phyloP scores from a whole-genome alignment of 2,329 filamentous ascomycete species.

The Uncinocarpus reesii region DNA sequence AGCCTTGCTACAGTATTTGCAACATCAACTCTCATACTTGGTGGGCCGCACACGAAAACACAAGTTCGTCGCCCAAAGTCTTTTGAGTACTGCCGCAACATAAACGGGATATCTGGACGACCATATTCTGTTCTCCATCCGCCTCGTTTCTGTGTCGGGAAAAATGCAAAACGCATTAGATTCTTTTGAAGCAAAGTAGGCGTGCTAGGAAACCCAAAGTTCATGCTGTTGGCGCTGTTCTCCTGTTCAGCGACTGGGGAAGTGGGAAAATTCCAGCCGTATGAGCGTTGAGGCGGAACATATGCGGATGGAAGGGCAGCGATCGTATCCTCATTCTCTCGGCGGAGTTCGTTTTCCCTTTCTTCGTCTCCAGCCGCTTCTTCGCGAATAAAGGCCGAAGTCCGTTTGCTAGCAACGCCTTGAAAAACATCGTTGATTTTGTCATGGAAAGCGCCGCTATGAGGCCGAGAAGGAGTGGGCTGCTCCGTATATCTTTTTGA shows the following conservation, averaged over 20 bases:
- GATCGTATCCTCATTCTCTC: constrained; percentile 74
- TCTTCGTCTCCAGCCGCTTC: constrained; percentile 63
- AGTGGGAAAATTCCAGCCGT: constrained; percentile 14
- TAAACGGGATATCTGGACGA: constrained; percentile 74
- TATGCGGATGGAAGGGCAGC: constrained; percentile 60
- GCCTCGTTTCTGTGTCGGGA: constrained; percentile 47
- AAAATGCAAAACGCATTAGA: constrained; percentile 81
- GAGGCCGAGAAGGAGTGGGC: constrained; percentile 40
- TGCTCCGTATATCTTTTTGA: constrained; percentile 50
- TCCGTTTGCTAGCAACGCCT: constrained; percentile 74
- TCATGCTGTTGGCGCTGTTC: constrained; percentile 34
- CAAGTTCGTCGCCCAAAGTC: constrained; percentile 74
- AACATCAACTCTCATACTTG: constrained; percentile 77
- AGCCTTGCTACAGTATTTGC: constrained; percentile 72
- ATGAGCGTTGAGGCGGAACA: constrained; percentile 12
- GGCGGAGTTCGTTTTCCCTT: constrained; percentile 66
- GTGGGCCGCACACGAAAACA: constrained; percentile 86
- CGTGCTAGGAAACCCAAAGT: constrained; percentile 72
- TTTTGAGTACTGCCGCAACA: constrained; percentile 71
- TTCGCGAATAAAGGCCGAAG: constrained; percentile 70
- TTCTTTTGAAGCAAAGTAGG: constrained; percentile 83
- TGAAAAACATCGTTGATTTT: constrained; percentile 81
- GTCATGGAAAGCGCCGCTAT: constrained; percentile 71
- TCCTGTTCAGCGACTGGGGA: constrained; percentile 16
- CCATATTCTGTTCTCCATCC: constrained; percentile 92